phyloP scores from a whole-genome alignment of 768 basidiomycete species.

The Clathrus columnatus region DNA sequence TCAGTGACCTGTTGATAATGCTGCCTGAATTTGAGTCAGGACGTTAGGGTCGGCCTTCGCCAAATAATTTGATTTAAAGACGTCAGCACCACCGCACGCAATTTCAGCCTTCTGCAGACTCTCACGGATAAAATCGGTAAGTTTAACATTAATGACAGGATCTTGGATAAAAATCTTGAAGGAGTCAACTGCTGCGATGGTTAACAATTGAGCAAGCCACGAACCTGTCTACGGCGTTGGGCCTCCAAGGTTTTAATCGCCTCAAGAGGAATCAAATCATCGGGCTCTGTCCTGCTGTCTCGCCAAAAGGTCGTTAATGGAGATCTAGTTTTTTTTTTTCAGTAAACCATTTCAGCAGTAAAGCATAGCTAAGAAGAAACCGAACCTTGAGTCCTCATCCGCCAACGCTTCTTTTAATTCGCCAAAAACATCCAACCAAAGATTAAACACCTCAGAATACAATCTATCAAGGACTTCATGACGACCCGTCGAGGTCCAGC shows the following conservation, averaged over 20 bases:
- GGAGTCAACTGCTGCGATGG: no score
- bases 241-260: conserved; percentile 68
- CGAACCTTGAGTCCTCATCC: conserved; percentile 17
- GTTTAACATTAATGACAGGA: conserved; percentile 55
- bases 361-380: no score
- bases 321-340: conserved; percentile 18
- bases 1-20: conserved; percentile 6
- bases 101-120: conserved; percentile 58
- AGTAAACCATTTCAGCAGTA: no score
- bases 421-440: conserved; percentile 85
- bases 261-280: conserved; percentile 49
- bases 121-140: conserved; percentile 51
- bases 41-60: conserved; percentile 62
- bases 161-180: conserved; percentile 60
- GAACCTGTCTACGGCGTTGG: conserved; percentile 62
- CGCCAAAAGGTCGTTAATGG: conserved; percentile 65
- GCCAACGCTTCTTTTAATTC: conserved; percentile 68
- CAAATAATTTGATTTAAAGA: conserved; percentile 55
- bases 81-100: conserved; percentile 45
- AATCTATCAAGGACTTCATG: conserved; percentile 65
- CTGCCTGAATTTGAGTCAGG: conserved; percentile 51
- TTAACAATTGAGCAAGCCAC: conserved; percentile 16
- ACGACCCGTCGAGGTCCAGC: conserved; percentile 65
- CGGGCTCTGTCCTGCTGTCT: conserved; percentile 37
- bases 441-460: conserved; percentile 67